Conservation (phyloP, 2,329 filamentous ascomycete species). For the Lachnellula subtilissima region DNA sequence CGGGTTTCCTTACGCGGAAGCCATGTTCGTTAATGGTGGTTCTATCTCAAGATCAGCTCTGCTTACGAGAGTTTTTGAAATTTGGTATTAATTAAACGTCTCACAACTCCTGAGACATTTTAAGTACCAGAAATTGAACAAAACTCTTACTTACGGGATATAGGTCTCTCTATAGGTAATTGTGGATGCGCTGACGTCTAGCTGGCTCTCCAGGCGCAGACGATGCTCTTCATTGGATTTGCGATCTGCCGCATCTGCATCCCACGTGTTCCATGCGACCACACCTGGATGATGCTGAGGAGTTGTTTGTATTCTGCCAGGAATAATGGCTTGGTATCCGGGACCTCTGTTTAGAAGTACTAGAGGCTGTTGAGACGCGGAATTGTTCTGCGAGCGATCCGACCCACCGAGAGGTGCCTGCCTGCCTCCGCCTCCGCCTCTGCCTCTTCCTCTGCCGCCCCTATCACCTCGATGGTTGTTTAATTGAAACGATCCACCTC, state of each 20-base stretch:
- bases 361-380: neutral
- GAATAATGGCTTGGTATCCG: neutral
- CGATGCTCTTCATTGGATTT: neutral
- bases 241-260: constrained; percentile 14
- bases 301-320: neutral
- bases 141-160: neutral
- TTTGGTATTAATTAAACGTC: neutral
- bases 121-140: neutral
- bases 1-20: too few species aligned
- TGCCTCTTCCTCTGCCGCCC: too few species aligned
- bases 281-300: neutral
- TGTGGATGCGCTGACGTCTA: neutral
- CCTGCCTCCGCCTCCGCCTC: too few species aligned
- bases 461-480: too few species aligned
- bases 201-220: too few species aligned
- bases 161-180: constrained; percentile 3
- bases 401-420: too few species aligned
- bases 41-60: too few species aligned
- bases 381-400: neutral
- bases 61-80: neutral
- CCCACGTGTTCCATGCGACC: neutral
- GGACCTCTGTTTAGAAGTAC: neutral
- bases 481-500: too few species aligned
- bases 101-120: neutral
- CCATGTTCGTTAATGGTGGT: too few species aligned